These are phyloP conservation scores for Colletotrichum chlorophyti DNA, from an alignment of 2,329 filamentous ascomycete species.

Conservation along the genomic window DNA sequence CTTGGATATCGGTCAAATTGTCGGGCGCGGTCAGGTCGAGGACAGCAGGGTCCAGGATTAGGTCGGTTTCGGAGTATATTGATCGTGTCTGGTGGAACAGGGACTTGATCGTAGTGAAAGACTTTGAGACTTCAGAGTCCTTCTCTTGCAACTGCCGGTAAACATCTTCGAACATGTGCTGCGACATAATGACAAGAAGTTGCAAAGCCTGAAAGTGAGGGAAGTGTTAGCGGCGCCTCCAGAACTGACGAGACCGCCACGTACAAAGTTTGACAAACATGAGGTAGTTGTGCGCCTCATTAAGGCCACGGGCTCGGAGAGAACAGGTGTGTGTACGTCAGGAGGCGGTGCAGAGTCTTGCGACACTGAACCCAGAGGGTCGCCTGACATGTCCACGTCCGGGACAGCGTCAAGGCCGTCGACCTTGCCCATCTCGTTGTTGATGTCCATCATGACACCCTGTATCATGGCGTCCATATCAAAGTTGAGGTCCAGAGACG, in stretches of 20 bases:
- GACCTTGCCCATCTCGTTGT: constrained; percentile 27
- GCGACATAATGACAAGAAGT: constrained; percentile 45
- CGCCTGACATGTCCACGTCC: constrained; percentile 34
- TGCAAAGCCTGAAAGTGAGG: constrained; percentile 41
- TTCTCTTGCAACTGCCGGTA: constrained; percentile 40
- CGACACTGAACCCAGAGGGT: constrained; percentile 23
- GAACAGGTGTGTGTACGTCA: constrained; percentile 38
- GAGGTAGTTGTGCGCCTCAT: constrained; percentile 45
- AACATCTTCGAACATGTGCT: constrained; percentile 44
- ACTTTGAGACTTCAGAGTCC: constrained; percentile 41
- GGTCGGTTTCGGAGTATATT: constrained; percentile 40
- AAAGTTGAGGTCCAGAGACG: constrained; percentile 34
- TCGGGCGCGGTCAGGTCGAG: constrained; percentile 43
- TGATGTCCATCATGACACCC: constrained; percentile 38
- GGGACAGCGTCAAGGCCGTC: constrained; percentile 36
- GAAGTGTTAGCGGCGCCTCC: constrained; percentile 21
- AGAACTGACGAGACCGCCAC: constrained; percentile 31
- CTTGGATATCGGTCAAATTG: constrained; percentile 45
- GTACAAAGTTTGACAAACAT: constrained; percentile 49
- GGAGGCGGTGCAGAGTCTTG: constrained; percentile 28
- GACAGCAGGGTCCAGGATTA: constrained; percentile 37
- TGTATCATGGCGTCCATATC: constrained; percentile 33
- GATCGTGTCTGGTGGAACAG: constrained; percentile 42
- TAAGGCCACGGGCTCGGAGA: constrained; percentile 44
- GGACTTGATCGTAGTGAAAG: constrained; percentile 39